phyloP scores from a whole-genome alignment of 306 rosid species.

The Cucurbita pepo region DNA sequence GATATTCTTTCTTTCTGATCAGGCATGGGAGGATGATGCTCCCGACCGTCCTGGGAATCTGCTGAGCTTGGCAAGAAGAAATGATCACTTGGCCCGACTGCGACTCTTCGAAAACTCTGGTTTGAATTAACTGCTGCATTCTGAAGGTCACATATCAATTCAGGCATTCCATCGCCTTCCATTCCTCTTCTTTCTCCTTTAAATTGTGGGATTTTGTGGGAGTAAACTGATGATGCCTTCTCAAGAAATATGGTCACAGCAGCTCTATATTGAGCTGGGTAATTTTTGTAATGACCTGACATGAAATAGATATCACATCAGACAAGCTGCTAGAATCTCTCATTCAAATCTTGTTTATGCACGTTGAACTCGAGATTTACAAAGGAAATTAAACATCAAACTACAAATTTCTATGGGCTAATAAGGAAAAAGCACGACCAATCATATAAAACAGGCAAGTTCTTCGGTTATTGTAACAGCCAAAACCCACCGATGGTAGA shows the following conservation, averaged over 20 bases:
- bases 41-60: conserved; percentile 18
- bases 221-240: conserved; percentile 34
- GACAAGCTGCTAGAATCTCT: not conserved
- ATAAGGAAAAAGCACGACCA: not conserved
- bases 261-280: conserved; percentile 46
- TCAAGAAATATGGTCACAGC: conserved; percentile 43
- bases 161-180: conserved; percentile 49
- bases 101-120: conserved; percentile 56
- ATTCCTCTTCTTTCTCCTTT: conserved; percentile 27
- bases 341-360: not conserved
- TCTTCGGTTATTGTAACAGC: too few relatives aligned
- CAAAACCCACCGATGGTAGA: too few relatives aligned
- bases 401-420: not conserved
- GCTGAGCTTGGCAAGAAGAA: conserved; percentile 55
- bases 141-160: conserved; percentile 52
- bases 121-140: conserved; percentile 52
- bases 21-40: conserved; percentile 13
- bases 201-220: conserved; percentile 22
- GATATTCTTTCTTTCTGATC: conserved; percentile 34
- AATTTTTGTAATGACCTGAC: conserved; percentile 43
- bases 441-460: not conserved
- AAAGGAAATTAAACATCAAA: not conserved
- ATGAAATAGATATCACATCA: not conserved
- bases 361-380: not conserved
- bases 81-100: conserved; percentile 44